A percentile compares a stretch with the other conserved stretches of the same genome.
These are phyloP conservation scores for Primulina huaijiensis DNA, from an alignment of 257 asterid species.

Conservation along the genomic window DNA sequence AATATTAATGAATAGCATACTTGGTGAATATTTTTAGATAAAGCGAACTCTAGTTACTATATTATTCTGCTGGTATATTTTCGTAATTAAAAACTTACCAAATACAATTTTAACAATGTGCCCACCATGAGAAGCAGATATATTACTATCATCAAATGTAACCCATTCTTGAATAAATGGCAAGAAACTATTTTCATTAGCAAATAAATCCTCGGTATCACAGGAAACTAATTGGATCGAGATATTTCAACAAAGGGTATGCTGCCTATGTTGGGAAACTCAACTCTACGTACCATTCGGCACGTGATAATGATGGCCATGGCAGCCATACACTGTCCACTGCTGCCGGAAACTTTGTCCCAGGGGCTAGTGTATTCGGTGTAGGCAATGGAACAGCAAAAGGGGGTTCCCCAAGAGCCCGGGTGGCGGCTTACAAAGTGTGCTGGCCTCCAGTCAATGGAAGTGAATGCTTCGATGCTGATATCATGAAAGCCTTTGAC, in stretches of 20 bases:
- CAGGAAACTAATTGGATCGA: slow-evolving; percentile 83
- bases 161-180: background rate
- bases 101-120: background rate
- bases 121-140: background rate
- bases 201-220: background rate
- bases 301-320: slow-evolving; percentile 58
- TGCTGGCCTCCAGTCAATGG: slow-evolving; percentile 40
- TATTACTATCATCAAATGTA: background rate
- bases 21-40: background rate
- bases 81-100: too few species aligned
- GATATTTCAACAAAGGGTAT: slow-evolving; percentile 59
- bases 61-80: background rate
- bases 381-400: slow-evolving; percentile 59
- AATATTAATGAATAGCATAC: background rate
- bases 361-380: slow-evolving; percentile 51
- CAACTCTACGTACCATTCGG: background rate
- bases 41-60: background rate
- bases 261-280: slow-evolving; percentile 13
- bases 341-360: slow-evolving; percentile 71
- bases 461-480: slow-evolving; percentile 48
- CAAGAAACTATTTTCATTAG: background rate
- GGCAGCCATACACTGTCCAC: slow-evolving; percentile 86
- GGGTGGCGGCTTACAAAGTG: slow-evolving; percentile 66
- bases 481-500: slow-evolving; percentile 53
- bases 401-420: slow-evolving; percentile 74